These are phyloP conservation scores for Cylindrotheca closterium DNA, from an alignment of 108 stramenopile genomes.

Conservation along the genomic window DNA sequence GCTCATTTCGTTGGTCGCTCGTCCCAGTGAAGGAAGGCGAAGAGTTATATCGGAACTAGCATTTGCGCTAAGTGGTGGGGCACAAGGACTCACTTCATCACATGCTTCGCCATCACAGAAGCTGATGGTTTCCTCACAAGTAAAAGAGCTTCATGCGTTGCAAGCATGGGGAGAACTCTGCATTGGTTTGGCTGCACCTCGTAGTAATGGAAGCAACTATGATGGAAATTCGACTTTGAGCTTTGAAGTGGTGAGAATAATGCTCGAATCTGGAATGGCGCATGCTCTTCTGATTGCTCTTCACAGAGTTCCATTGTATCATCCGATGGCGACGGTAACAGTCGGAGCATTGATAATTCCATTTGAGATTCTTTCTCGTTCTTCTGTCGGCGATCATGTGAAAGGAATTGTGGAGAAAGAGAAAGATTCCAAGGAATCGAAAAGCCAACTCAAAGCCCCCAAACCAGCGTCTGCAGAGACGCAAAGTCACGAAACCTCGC, in stretches of 20 bases:
- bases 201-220: slow-evolving; percentile 49
- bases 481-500: slow-evolving; percentile 12
- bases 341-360: slow-evolving; percentile 73
- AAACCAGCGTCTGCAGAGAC: neutral
- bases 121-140: neutral
- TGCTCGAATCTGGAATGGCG: slow-evolving; percentile 80
- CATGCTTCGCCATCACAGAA: slow-evolving; percentile 2
- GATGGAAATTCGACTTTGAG: slow-evolving; percentile 66
- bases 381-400: slow-evolving; percentile 54
- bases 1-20: slow-evolving; percentile 80
- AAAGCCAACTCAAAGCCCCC: slow-evolving; percentile 7
- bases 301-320: slow-evolving; percentile 70
- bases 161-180: slow-evolving; percentile 85
- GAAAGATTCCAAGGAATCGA: slow-evolving; percentile 12
- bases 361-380: slow-evolving; percentile 85
- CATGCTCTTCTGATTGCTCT: slow-evolving; percentile 78
- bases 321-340: slow-evolving; percentile 67
- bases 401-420: slow-evolving; percentile 62
- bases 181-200: slow-evolving; percentile 81
- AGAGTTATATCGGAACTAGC: slow-evolving; percentile 82
- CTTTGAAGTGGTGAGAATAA: slow-evolving; percentile 82
- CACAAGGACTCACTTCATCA: slow-evolving; percentile 17
- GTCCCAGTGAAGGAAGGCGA: slow-evolving; percentile 91
- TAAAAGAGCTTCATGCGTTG: slow-evolving; percentile 53
- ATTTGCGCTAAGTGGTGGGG: slow-evolving; percentile 77